A percentile compares a stretch with the other conserved stretches of the same genome.
phyloP scores from a whole-genome alignment of 75 land plant species.

The Cryptomeria japonica region DNA sequence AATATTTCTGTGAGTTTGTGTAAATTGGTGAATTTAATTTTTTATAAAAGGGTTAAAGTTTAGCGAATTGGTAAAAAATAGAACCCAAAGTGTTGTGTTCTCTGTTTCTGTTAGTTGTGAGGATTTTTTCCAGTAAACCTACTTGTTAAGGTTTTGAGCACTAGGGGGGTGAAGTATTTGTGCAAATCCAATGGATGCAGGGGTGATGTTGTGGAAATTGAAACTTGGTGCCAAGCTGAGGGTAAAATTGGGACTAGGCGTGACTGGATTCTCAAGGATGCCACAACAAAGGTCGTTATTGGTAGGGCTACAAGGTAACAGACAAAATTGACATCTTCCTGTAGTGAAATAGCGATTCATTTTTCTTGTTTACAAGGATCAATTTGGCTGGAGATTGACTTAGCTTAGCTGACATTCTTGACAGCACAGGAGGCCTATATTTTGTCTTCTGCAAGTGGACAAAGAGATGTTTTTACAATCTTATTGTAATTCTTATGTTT shows the following conservation, averaged over 20 bases:
- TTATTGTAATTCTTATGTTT: neutral
- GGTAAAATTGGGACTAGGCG: constrained; percentile 84
- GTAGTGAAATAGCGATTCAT: neutral
- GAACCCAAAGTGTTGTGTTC: neutral
- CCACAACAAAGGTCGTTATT: constrained; percentile 56
- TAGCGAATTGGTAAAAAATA: neutral
- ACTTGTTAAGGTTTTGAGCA: neutral
- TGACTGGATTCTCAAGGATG: constrained; percentile 91
- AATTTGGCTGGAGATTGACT: neutral
- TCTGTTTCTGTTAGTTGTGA: neutral
- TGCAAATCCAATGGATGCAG: constrained; percentile 26
- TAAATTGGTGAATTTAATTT: neutral
- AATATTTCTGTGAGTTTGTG: neutral
- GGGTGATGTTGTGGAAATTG: constrained; percentile 89
- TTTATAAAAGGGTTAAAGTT: neutral
- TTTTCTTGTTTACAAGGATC: neutral
- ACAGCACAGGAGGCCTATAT: neutral
- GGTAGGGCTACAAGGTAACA: constrained; percentile 91
- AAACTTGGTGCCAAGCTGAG: constrained; percentile 93
- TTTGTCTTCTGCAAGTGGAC: neutral
- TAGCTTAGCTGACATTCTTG: neutral
- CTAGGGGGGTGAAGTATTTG: neutral
- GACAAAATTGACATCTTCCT: neutral
- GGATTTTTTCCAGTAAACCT: neutral
- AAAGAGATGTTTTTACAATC: neutral